Conservation (phyloP, 192 early-diverging fungal species). For the Cladochytrium replicatum region DNA sequence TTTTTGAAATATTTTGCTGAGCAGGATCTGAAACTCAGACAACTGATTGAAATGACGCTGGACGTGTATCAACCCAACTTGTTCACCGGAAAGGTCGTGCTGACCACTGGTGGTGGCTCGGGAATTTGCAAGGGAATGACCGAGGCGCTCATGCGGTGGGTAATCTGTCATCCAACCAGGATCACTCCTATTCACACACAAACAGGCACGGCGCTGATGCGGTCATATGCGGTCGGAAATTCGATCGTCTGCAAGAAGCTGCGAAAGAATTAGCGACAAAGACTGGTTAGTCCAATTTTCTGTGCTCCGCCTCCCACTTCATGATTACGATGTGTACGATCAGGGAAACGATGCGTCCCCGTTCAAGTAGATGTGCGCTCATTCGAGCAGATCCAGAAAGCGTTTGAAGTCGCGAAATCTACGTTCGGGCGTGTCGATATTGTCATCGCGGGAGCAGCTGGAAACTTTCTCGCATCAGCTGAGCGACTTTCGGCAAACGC, state of each 20-base stretch:
- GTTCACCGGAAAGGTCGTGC: constrained; percentile 50
- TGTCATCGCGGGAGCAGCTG: constrained; percentile 54
- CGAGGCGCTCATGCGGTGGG: constrained; percentile 51
- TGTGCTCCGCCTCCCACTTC: no score
- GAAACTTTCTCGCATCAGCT: constrained; percentile 63
- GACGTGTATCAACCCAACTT: no score
- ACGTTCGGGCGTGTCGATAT: constrained; percentile 60
- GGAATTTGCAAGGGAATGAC: constrained; percentile 63
- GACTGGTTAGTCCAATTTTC: constrained; percentile 48
- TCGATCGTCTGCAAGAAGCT: constrained; percentile 54
- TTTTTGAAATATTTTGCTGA: no score
- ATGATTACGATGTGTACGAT: constrained; percentile 1
- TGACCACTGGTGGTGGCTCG: constrained; percentile 57
- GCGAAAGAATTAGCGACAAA: constrained; percentile 47
- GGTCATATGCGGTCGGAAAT: constrained; percentile 54
- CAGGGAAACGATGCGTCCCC: constrained; percentile 16
- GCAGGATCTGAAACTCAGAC: no score
- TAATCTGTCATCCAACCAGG: constrained; percentile 7
- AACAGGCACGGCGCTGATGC: constrained; percentile 38
- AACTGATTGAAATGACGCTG: no score
- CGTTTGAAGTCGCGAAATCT: constrained; percentile 47
- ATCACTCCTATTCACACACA: background rate
- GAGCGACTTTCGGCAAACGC: constrained; percentile 58
- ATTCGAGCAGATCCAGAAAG: constrained; percentile 43
- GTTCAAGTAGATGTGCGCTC: constrained; percentile 57